Conservation (phyloP, 306 rosid species). For the Rosa chinensis region DNA sequence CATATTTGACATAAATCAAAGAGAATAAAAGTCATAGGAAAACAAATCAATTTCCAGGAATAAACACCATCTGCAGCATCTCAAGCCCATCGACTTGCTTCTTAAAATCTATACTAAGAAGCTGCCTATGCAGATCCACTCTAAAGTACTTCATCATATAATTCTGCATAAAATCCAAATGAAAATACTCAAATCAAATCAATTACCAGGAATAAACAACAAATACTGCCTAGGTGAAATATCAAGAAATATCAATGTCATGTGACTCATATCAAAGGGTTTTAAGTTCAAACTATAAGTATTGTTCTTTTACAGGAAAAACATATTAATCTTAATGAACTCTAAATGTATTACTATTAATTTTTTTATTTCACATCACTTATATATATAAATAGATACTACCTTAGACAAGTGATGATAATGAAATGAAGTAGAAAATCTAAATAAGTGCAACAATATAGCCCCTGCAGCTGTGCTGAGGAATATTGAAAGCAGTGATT, state of each 20-base stretch:
- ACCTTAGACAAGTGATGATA: too few species aligned
- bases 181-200: conserved; percentile 20
- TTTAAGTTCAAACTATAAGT: not conserved
- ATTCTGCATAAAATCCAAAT: conserved; percentile 54
- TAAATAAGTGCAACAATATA: too few species aligned
- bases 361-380: too few species aligned
- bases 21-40: conserved; percentile 9
- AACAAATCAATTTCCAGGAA: too few species aligned
- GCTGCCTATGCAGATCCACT: too few species aligned
- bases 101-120: conserved; percentile 87
- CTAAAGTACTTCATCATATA: too few species aligned
- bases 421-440: too few species aligned
- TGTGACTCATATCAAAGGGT: not conserved
- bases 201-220: conserved; percentile 6
- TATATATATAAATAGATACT: too few species aligned
- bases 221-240: not conserved
- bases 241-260: not conserved
- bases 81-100: conserved; percentile 98
- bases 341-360: not conserved
- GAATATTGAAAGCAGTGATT: too few species aligned
- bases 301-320: not conserved
- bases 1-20: conserved; percentile 6
- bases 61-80: conserved; percentile 87
- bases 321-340: too few species aligned
- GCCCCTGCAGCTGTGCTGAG: too few species aligned